Conservation (phyloP, 148 eudicot species). For the Rhododendron simsii region DNA sequence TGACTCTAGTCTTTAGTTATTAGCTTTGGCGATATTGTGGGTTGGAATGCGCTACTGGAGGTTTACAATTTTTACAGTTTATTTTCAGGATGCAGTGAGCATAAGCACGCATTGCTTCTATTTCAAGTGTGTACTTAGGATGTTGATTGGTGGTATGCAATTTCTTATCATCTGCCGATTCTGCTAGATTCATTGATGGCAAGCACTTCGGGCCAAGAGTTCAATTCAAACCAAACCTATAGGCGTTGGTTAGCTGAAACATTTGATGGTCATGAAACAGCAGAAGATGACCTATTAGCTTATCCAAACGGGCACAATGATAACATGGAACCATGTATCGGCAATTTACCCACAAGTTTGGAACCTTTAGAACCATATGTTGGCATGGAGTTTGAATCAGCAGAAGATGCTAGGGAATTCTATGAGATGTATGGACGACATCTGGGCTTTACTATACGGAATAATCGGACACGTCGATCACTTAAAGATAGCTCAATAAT, state of each 20-base stretch:
- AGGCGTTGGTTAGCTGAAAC: conserved; percentile 18
- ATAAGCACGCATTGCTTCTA: neutral
- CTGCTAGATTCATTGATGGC: neutral
- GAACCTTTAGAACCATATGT: conserved; percentile 1
- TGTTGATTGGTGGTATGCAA: neutral
- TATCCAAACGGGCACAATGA: neutral
- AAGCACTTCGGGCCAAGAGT: conserved; percentile 7
- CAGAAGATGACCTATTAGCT: conserved; percentile 11
- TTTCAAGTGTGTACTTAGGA: neutral
- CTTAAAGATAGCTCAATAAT: conserved; percentile 14
- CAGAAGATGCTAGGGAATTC: conserved; percentile 16
- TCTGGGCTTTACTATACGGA: conserved; percentile 12
- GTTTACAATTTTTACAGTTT: neutral
- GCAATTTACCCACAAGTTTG: neutral
- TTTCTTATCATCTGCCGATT: neutral
- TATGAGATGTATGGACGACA: neutral
- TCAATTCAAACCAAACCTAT: conserved; percentile 6
- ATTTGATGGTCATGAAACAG: conserved; percentile 17
- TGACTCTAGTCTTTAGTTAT: neutral
- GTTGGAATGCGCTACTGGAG: neutral
- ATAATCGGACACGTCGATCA: conserved; percentile 12
- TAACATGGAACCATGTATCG: neutral
- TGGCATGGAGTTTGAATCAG: conserved; percentile 12
- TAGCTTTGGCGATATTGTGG: neutral
- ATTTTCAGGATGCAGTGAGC: neutral